Percentiles rank a stretch among this genome's conserved stretches.
Evolutionary conservation across 192 early-diverging fungal species (phyloP).

Genomic region (Mortierella antarctica): DNA sequence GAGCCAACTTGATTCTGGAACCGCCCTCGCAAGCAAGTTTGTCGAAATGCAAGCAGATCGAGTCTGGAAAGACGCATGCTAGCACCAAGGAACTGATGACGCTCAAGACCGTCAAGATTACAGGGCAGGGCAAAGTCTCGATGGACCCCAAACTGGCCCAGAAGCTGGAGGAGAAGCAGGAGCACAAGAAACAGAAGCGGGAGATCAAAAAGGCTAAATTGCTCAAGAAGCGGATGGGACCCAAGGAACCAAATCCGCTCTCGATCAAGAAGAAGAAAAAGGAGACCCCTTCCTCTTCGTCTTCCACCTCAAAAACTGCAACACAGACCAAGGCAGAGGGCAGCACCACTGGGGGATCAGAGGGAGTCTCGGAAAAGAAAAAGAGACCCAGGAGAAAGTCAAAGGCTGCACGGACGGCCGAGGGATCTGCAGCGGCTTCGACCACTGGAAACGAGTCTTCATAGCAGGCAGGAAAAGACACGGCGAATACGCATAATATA

Average conservation of each 20-base stretch:
- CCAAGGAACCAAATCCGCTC: constrained; percentile 89
- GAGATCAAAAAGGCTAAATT: constrained; percentile 47
- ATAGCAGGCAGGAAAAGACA: constrained; percentile 3
- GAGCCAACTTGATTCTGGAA: constrained; percentile 83
- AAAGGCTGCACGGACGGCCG: neutral
- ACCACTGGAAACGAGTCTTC: constrained; percentile 17
- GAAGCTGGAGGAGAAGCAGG: constrained; percentile 58
- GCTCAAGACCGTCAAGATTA: constrained; percentile 62
- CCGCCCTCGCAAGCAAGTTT: constrained; percentile 69
- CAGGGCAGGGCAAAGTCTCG: constrained; percentile 43
- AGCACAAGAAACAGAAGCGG: constrained; percentile 47
- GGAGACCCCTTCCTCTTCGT: constrained; percentile 12
- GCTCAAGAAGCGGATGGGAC: constrained; percentile 70
- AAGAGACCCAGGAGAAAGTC: constrained; percentile 45
- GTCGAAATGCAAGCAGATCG: constrained; percentile 55
- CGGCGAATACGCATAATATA: no score
- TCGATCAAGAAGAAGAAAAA: constrained; percentile 83
- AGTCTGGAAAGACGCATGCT: constrained; percentile 53
- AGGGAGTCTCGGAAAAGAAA: constrained; percentile 28
- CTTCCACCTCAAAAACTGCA: constrained; percentile 1
- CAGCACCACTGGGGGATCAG: neutral
- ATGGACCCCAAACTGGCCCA: constrained; percentile 36
- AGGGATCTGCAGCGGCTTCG: neutral
- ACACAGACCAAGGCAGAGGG: neutral
- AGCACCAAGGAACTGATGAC: constrained; percentile 59